A percentile compares a stretch with the other conserved stretches of the same genome.
Evolutionary conservation across 169 alveolate genomes (phyloP).

Genomic region (Plasmodium gonderi): DNA sequence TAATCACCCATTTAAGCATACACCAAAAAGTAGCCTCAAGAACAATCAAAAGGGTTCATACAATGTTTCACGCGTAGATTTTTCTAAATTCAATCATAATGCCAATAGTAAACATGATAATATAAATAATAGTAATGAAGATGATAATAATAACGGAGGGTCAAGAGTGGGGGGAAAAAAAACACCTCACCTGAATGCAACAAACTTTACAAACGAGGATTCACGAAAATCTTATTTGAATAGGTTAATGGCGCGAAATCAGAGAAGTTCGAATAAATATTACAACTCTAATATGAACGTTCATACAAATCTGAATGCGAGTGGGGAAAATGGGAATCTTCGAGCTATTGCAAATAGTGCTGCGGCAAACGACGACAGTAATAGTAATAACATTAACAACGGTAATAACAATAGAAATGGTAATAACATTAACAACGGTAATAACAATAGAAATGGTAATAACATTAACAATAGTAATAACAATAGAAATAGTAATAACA

Average conservation of each 20-base stretch:
- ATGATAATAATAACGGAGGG: not conserved
- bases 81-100: not conserved
- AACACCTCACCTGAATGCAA: not conserved
- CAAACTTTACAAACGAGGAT: not conserved
- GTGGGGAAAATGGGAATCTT: too few relatives aligned
- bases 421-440: not conserved
- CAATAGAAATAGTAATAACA: not conserved
- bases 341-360: too few relatives aligned
- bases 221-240: not conserved
- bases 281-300: too few relatives aligned
- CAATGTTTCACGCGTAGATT: not conserved
- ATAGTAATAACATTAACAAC: not conserved
- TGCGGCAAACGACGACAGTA: too few relatives aligned
- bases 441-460: not conserved
- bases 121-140: not conserved
- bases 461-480: not conserved
- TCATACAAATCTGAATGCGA: too few relatives aligned
- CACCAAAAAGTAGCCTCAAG: constrained; percentile 27
- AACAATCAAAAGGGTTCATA: constrained; percentile 19
- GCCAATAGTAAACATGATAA: too few relatives aligned
- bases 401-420: not conserved
- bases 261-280: not conserved
- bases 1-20: constrained; percentile 22
- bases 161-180: constrained; percentile 1
- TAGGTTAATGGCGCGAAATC: not conserved